phyloP scores from a whole-genome alignment of 2,329 filamentous ascomycete species.

The Fusarium albosuccineum region DNA sequence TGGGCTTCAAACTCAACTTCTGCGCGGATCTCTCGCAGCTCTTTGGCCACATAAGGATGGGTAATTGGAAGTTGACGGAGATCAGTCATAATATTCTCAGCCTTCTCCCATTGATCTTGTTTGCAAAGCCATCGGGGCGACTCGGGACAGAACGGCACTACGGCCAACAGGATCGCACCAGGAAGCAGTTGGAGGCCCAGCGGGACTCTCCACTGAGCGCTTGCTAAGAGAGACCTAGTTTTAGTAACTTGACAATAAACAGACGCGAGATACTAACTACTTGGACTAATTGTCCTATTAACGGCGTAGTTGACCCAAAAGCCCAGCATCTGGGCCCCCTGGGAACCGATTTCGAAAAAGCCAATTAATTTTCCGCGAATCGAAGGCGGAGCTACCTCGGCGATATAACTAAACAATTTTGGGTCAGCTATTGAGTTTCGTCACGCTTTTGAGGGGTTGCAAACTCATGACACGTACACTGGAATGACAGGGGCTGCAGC shows the following conservation, averaged over 20 bases:
- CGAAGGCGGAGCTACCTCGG: constrained; percentile 57
- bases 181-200: constrained; percentile 68
- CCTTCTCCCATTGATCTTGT: constrained; percentile 66
- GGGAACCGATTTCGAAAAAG: constrained; percentile 56
- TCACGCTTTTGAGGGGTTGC: no score
- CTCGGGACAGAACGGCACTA: constrained; percentile 69
- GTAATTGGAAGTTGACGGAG: constrained; percentile 50
- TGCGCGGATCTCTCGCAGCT: constrained; percentile 67
- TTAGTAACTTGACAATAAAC: neutral
- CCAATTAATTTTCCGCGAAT: constrained; percentile 63
- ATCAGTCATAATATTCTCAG: constrained; percentile 44
- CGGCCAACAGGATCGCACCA: constrained; percentile 63
- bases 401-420: constrained; percentile 45
- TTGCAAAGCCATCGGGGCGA: constrained; percentile 69
- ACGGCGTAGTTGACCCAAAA: constrained; percentile 53
- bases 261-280: neutral
- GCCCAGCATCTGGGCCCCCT: constrained; percentile 47
- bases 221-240: neutral
- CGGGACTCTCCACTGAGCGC: constrained; percentile 61
- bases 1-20: constrained; percentile 62
- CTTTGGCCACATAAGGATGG: constrained; percentile 52
- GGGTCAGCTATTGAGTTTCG: neutral
- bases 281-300: constrained; percentile 6
- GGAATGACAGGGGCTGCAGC: constrained; percentile 60
- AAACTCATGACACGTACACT: constrained; percentile 25